Evolutionary conservation across 352 stramenopile genomes (phyloP), one percentile per base, ranked within the genome.

Genomic region (Pythium biforme): DNA sequence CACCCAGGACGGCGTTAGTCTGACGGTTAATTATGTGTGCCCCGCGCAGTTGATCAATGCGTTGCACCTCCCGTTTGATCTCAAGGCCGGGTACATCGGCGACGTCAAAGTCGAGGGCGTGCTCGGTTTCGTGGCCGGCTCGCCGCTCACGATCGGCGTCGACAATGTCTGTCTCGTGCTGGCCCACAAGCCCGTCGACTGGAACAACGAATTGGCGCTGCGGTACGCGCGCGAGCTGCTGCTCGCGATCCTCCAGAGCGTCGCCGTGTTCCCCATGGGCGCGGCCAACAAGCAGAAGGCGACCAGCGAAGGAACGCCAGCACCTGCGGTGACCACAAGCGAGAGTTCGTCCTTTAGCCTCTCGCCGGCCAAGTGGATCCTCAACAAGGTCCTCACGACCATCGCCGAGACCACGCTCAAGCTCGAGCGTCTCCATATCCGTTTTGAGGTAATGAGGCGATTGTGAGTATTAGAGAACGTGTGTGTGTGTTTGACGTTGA

Each of bases 381-480:
- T 69, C 53, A 78, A 59, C 64, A 78, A 76, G 50, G 27, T 90
- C 25, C 65, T 77, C 52, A 65, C 76, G 23, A 75, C 81, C 15
- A 53, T 83, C 15, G 63, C 76, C 6, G 72, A 89, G 37, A 90
- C 78, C 52, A 86, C 71, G 2, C 57, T 93, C 15, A 77, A 85
- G 37, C 52, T 89, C 37, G 77, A 93, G 53, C 75, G 75, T 17
- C 69, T 90, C 29, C 79, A 91, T 49, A 59, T 90, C 51, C 83
- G 83, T 22, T 70, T 90, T 23, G 81, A 93, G 78, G 83, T 91
- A 58, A n/a, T n/a, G n/a, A n/a, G n/a, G n/a, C n/a, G n/a, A n/a
- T n/a, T n/a, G n/a, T n/a, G n/a, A n/a, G n/a, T n/a, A n/a, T n/a
- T n/a, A n/a, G n/a, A n/a, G n/a, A n/a, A n/a, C n/a, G n/a, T n/a